Evolutionary conservation across 2,329 filamentous ascomycete genomes (phyloP).

Genomic region (Colletotrichum sp.): DNA sequence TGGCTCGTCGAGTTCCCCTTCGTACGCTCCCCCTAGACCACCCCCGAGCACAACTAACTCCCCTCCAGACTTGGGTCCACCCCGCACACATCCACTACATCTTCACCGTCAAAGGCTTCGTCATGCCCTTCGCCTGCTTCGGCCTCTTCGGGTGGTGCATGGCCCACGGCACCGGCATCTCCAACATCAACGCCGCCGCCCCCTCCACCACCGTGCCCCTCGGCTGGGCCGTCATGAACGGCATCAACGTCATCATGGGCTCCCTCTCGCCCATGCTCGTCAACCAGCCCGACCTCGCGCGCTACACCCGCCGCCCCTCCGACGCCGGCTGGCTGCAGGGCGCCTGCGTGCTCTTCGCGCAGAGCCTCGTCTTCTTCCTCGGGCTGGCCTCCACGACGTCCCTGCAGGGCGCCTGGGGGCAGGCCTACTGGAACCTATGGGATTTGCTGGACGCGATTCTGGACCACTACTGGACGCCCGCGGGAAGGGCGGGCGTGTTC

Average conservation of each 20-base stretch:
- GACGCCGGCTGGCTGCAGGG: constrained; percentile 36
- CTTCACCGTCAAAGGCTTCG: constrained; percentile 38
- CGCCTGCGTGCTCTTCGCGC: constrained; percentile 26
- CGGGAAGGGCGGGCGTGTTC: constrained; percentile 35
- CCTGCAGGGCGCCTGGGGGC: constrained; percentile 36
- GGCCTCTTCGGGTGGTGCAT: constrained; percentile 40
- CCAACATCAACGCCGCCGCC: constrained; percentile 29
- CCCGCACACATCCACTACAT: constrained; percentile 37
- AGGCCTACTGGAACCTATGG: constrained; percentile 42
- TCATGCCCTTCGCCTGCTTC: constrained; percentile 38
- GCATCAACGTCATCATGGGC: constrained; percentile 43
- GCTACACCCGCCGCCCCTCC: constrained; percentile 34
- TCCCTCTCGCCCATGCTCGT: constrained; percentile 37
- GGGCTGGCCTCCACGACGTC: constrained; percentile 33
- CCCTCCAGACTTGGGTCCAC: constrained; percentile 33
- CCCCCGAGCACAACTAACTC: not conserved
- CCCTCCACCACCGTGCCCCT: constrained; percentile 30
- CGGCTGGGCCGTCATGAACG: constrained; percentile 41
- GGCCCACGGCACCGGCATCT: constrained; percentile 28
- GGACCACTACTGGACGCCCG: constrained; percentile 36
- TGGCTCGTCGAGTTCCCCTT: constrained; percentile 45
- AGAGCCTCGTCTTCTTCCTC: constrained; percentile 32
- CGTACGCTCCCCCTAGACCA: constrained; percentile 8
- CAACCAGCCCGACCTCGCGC: constrained; percentile 40
- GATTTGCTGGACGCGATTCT: constrained; percentile 39